Evolutionary conservation across 305 asterid genomes (phyloP).

Genomic region (Coffea humblotiana): DNA sequence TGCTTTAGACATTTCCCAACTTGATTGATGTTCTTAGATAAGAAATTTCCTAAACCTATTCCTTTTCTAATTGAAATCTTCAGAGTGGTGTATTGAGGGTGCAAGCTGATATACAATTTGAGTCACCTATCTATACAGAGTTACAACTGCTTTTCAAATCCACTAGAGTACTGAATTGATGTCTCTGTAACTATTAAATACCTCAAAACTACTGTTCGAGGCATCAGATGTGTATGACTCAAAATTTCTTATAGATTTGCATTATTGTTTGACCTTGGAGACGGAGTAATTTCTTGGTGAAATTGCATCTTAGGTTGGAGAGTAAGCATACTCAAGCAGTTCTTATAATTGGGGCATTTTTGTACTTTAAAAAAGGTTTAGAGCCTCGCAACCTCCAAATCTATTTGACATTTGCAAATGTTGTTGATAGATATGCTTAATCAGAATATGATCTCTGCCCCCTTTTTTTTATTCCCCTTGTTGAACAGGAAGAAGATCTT

Average conservation of each 20-base stretch:
- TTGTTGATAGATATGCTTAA: not conserved
- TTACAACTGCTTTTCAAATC: not conserved
- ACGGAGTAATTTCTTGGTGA: not conserved
- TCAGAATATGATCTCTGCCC: not conserved
- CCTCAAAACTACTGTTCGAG: not conserved
- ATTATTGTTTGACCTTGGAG: not conserved
- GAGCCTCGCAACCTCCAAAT: not conserved
- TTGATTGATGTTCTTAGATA: not conserved
- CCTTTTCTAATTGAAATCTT: not conserved
- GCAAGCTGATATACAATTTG: not conserved
- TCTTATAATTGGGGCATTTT: not conserved
- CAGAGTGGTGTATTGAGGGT: not conserved
- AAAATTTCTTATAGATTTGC: not conserved
- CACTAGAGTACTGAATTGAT: not conserved
- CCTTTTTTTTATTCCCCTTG: not conserved
- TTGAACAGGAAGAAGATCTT: conserved; percentile 86
- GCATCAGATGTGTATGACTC: not conserved
- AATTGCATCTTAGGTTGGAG: conserved; percentile 12
- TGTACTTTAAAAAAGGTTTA: not conserved
- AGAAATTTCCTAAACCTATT: not conserved
- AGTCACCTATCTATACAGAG: not conserved
- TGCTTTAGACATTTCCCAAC: not conserved
- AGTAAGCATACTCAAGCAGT: not conserved
- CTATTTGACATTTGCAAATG: not conserved
- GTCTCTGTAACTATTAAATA: not conserved